A percentile compares a stretch with the other conserved stretches of the same genome.
phyloP scores from a whole-genome alignment of 495 filamentous ascomycete genomes.

The Penicillium cinerascens region DNA sequence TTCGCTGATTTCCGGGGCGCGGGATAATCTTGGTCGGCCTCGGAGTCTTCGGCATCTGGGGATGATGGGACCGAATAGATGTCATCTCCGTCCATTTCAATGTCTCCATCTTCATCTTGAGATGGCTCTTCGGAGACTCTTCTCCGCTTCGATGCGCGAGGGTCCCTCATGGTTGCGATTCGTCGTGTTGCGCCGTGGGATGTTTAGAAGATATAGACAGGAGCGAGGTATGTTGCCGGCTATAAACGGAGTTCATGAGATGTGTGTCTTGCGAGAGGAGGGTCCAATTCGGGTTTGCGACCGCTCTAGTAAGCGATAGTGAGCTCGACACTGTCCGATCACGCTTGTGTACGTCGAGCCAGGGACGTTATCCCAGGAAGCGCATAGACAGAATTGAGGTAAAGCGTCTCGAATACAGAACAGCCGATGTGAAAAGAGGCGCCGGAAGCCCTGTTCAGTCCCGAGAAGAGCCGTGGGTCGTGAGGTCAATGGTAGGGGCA shows the following conservation, averaged over 20 bases:
- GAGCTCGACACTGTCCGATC: background rate
- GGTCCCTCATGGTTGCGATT: slow-evolving; percentile 33
- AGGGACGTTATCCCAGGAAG: slow-evolving; percentile 1
- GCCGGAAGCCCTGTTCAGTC: background rate
- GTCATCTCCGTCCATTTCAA: slow-evolving; percentile 27
- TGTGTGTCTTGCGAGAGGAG: background rate
- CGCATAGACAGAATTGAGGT: background rate
- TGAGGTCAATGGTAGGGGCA: slow-evolving; percentile 10
- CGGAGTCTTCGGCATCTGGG: slow-evolving; percentile 8
- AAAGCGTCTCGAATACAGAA: background rate
- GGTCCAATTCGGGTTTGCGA: background rate
- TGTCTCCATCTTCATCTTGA: slow-evolving; percentile 37
- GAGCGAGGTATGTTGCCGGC: background rate
- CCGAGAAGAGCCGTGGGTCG: background rate
- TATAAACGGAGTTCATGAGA: background rate
- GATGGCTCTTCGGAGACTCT: slow-evolving; percentile 29
- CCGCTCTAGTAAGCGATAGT: background rate
- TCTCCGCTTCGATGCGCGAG: slow-evolving; percentile 40
- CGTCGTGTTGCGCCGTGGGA: background rate
- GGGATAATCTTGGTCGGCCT: slow-evolving; percentile 16
- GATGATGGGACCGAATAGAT: slow-evolving; percentile 20
- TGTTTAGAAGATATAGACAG: background rate
- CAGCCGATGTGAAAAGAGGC: background rate
- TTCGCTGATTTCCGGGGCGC: slow-evolving; percentile 16
- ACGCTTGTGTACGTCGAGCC: slow-evolving; percentile 1